Conservation (phyloP, 2,329 filamentous ascomycete species). For the Lachnellula occidentalis region DNA sequence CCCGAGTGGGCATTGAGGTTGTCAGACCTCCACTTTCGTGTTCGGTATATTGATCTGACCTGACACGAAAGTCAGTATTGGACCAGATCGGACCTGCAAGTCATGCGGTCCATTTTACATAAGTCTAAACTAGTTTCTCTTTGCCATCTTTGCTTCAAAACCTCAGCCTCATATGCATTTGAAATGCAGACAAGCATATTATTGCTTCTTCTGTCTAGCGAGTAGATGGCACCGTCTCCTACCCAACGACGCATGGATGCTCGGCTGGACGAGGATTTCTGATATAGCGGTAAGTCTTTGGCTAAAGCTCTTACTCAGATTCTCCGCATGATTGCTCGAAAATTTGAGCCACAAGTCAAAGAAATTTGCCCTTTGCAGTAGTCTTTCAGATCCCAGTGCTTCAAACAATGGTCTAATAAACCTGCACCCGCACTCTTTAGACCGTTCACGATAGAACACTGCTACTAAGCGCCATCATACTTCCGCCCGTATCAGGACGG, state of each 20-base stretch:
- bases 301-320: background rate
- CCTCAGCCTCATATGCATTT: background rate
- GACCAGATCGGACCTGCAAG: background rate
- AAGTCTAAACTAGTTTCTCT: background rate
- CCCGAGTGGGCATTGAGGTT: background rate
- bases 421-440: too few species aligned
- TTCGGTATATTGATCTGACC: background rate
- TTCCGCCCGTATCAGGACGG: too few species aligned
- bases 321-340: too few species aligned
- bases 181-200: background rate
- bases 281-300: background rate
- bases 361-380: too few species aligned
- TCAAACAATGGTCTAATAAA: too few species aligned
- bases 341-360: too few species aligned
- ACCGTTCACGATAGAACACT: background rate
- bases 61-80: background rate
- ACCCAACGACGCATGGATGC: background rate
- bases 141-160: background rate
- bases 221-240: background rate
- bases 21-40: background rate
- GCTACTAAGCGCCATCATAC: too few species aligned
- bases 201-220: background rate
- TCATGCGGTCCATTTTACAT: background rate
- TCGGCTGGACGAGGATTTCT: too few species aligned
- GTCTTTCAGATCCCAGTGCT: too few species aligned